Conservation (phyloP, 1,284 basidiomycete genomes). For the Tranzscheliella williamsii region DNA sequence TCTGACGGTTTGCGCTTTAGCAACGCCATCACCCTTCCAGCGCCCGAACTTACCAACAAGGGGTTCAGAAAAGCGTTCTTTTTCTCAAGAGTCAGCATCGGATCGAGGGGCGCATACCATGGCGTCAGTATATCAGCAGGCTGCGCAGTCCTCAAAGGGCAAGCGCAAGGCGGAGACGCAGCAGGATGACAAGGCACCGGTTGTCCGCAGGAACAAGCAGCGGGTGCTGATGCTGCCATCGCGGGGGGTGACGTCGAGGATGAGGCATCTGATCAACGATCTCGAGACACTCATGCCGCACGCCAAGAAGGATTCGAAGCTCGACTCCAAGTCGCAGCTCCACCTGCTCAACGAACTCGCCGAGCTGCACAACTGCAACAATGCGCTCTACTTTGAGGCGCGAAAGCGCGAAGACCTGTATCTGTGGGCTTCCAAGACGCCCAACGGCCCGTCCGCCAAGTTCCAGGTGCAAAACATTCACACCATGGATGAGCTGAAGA, state of each 20-base stretch:
- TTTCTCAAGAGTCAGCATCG: too few relatives aligned
- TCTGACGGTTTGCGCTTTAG: too few relatives aligned
- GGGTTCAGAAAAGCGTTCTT: too few relatives aligned
- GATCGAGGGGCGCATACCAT: too few relatives aligned
- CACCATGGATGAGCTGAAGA: constrained; percentile 99
- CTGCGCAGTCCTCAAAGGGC: constrained; percentile 37
- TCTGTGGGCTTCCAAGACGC: constrained; percentile 93
- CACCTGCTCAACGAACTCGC: constrained; percentile 93
- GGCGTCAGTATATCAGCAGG: constrained; percentile 43
- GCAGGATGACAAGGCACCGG: constrained; percentile 6
- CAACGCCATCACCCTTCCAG: too few relatives aligned
- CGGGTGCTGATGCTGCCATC: constrained; percentile 87
- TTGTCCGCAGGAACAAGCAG: constrained; percentile 64
- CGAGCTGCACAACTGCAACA: constrained; percentile 97
- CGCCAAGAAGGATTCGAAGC: constrained; percentile 76
- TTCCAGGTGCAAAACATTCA: constrained; percentile 98
- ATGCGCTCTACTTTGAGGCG: constrained; percentile 95
- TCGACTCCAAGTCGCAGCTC: constrained; percentile 95
- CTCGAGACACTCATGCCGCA: constrained; percentile 88
- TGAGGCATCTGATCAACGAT: constrained; percentile 97
- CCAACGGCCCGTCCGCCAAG: constrained; percentile 95
- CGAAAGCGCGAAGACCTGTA: constrained; percentile 88
- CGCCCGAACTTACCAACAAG: too few relatives aligned
- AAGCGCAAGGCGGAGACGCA: constrained; percentile 42
- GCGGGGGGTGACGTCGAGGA: constrained; percentile 90